Evolutionary conservation across 768 basidiomycete species (phyloP).

Genomic region (Cystoderma amianthinum): DNA sequence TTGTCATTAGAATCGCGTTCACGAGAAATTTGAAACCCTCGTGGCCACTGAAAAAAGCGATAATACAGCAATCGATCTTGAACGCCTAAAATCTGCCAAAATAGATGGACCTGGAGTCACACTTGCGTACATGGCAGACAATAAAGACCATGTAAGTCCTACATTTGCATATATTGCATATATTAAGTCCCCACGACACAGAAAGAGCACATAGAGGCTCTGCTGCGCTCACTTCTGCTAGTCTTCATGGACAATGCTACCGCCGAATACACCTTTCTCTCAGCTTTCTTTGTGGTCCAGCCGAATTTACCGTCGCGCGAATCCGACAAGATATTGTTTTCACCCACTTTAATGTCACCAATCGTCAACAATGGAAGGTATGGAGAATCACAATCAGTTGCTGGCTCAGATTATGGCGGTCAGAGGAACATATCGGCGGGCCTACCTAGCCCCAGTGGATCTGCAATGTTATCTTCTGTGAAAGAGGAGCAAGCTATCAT

Average conservation of each 20-base stretch:
- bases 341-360: constrained; percentile 37
- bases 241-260: constrained; percentile 95
- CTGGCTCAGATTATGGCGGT: constrained; percentile 46
- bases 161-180: no score
- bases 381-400: constrained; percentile 32
- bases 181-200: no score
- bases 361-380: constrained; percentile 35
- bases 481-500: constrained; percentile 58
- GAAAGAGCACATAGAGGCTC: constrained; percentile 81
- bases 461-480: constrained; percentile 26
- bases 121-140: constrained; percentile 84
- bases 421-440: constrained; percentile 22
- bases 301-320: constrained; percentile 25
- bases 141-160: constrained; percentile 76
- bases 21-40: constrained; percentile 67
- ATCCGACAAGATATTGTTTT: constrained; percentile 22
- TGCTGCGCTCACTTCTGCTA: constrained; percentile 79
- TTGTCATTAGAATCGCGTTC: constrained; percentile 46
- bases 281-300: constrained; percentile 67
- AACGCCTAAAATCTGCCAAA: constrained; percentile 58
- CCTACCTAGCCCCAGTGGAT: constrained; percentile 24
- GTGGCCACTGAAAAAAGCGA: constrained; percentile 35
- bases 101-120: constrained; percentile 79
- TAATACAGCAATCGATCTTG: constrained; percentile 36
- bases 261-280: constrained; percentile 85